Conservation (phyloP, 1,284 basidiomycete genomes). For the Megacollybia platyphylla region DNA sequence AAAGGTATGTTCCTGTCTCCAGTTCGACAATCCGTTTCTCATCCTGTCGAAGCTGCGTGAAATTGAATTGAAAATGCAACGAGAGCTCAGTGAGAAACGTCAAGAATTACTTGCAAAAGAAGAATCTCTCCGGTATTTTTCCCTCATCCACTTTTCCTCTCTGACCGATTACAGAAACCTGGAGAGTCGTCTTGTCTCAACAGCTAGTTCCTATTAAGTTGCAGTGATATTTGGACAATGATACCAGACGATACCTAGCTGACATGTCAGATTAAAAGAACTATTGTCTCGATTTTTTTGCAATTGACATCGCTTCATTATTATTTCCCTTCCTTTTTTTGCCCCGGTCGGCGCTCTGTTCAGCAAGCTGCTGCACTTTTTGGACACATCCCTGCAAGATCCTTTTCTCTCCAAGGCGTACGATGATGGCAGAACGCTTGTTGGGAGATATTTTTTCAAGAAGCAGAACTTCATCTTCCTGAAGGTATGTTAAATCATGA, state of each 20-base stretch:
- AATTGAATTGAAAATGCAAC: slow-evolving; percentile 89
- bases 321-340: slow-evolving; percentile 6
- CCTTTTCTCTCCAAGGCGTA: slow-evolving; percentile 73
- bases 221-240: not conserved
- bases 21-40: not conserved
- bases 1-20: slow-evolving; percentile 41
- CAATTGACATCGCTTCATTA: slow-evolving; percentile 7
- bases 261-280: not conserved
- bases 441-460: slow-evolving; percentile 25
- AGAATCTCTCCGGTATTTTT: slow-evolving; percentile 59
- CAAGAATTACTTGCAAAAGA: slow-evolving; percentile 91
- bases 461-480: slow-evolving; percentile 44
- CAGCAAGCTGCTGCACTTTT: slow-evolving; percentile 10
- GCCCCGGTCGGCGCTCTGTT: not conserved
- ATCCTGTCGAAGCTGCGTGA: slow-evolving; percentile 59
- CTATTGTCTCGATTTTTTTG: slow-evolving; percentile 12
- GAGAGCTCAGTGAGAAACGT: slow-evolving; percentile 94
- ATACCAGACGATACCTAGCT: not conserved
- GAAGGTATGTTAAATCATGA: slow-evolving; percentile 2
- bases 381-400: slow-evolving; percentile 36
- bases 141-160: not conserved
- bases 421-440: slow-evolving; percentile 53
- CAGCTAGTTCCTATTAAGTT: not conserved
- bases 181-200: slow-evolving; percentile 52
- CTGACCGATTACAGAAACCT: slow-evolving; percentile 38